These are phyloP conservation scores for Arthroderma uncinatum DNA, from an alignment of 2,329 filamentous ascomycete species.

Conservation along the genomic window DNA sequence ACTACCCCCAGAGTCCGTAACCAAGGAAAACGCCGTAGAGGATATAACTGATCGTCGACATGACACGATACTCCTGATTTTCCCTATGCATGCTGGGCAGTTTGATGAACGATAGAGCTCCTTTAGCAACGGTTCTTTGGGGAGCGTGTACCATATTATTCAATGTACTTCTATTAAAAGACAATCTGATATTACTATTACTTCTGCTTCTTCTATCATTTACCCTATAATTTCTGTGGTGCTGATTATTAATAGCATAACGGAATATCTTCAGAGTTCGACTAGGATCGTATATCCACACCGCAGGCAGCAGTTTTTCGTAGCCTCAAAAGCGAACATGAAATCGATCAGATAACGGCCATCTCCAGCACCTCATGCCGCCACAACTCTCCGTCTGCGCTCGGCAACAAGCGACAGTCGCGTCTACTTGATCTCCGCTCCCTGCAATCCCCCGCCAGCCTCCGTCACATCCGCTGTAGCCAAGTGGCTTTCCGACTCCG, in stretches of 20 bases:
- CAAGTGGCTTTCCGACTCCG: not conserved
- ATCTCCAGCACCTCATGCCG: not conserved
- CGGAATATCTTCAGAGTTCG: not conserved
- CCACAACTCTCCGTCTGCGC: not conserved
- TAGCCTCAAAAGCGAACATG: not conserved
- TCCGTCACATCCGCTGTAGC: too few relatives aligned
- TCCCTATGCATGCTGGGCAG: not conserved
- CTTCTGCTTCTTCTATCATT: too few relatives aligned
- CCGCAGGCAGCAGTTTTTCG: conserved; percentile 1
- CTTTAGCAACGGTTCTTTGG: not conserved
- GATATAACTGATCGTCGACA: conserved; percentile 46
- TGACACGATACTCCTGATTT: not conserved
- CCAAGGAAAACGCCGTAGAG: conserved; percentile 71
- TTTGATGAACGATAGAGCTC: not conserved
- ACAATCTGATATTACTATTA: not conserved
- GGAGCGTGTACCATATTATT: conserved; percentile 5
- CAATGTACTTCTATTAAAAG: not conserved
- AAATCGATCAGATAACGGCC: not conserved
- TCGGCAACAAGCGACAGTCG: not conserved
- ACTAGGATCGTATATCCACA: not conserved
- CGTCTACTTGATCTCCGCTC: not conserved
- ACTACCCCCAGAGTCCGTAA: conserved; percentile 75
- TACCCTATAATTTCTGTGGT: not conserved
- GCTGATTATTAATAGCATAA: not conserved
- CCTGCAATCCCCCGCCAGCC: not conserved